Evolutionary conservation across 257 asterid genomes (phyloP).

Genomic region (Striga asiatica): DNA sequence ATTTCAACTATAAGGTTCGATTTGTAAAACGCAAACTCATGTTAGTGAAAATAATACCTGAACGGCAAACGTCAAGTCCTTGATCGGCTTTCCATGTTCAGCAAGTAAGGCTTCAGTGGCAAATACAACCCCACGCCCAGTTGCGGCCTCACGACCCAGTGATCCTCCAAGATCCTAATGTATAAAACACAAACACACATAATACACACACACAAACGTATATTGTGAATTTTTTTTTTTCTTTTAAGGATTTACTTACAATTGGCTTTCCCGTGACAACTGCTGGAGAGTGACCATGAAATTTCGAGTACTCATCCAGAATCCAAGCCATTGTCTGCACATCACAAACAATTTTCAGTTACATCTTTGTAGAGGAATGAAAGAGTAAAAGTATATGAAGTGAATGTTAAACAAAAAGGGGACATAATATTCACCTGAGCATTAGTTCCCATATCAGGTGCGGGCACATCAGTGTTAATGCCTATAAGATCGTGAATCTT

Average conservation of each 20-base stretch:
- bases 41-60: slow-evolving; percentile 34
- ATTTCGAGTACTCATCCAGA: slow-evolving; percentile 77
- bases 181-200: background rate
- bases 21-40: too few relatives aligned
- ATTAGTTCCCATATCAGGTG: slow-evolving; percentile 99
- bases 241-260: slow-evolving; percentile 26
- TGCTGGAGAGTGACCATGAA: slow-evolving; percentile 80
- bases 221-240: background rate
- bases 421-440: slow-evolving; percentile 53
- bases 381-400: too few relatives aligned
- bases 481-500: slow-evolving; percentile 94
- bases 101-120: slow-evolving; percentile 60
- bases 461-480: slow-evolving; percentile 84
- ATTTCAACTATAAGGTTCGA: too few relatives aligned
- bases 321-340: slow-evolving; percentile 91
- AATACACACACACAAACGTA: background rate
- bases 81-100: slow-evolving; percentile 56
- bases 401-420: too few relatives aligned
- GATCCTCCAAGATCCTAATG: slow-evolving; percentile 75
- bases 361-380: background rate
- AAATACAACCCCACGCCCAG: slow-evolving; percentile 67
- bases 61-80: slow-evolving; percentile 51
- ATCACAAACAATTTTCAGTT: slow-evolving; percentile 3
- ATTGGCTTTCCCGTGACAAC: slow-evolving; percentile 75
- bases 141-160: slow-evolving; percentile 71